Evolutionary conservation across 2,329 filamentous ascomycete genomes (phyloP), one percentile per base, ranked within the genome.

Genomic region (Aureobasidium sp.): DNA sequence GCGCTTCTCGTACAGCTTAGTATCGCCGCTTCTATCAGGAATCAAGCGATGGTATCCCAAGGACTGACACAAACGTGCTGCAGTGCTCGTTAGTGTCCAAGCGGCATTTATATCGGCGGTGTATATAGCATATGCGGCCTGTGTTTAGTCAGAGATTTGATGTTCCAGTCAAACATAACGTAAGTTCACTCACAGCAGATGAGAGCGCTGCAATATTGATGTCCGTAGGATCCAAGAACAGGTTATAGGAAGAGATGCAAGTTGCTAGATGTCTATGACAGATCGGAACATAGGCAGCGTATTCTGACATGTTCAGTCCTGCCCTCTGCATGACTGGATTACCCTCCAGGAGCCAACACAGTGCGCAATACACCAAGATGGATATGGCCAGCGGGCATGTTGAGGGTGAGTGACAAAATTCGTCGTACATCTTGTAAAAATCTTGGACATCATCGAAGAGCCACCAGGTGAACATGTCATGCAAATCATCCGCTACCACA

Each of bases 1-100:
- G 65, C 75, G 76, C 67, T 71, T 34, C 63, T 69, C 57, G 25
- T 58, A 60, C n/a, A 59, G 29, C 3, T 57, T 36, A 9, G 62
- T 62, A 11, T 54, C 59, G 11, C 65, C 64, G 15, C 45, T 54
- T 7, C 55, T 58, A 53, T 64, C 64, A 6, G 55, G 62, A 1
- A 57, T 59, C n/a, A 64, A 25, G 6, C 65, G 63, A 39, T 69
- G 64, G 45, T 66, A 68, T 27, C 66, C 67, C 63, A 86, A 79
- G 0, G 81, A 82, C 66, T 86, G 83, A 65, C 83, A 86, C 58
- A 88, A 75, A 57, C 82, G 79, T 11, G 81, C 80, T 0, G 85
- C 85, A 21, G 79, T 79, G 7, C 80, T 82, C 29, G 80, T 81
- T n/a, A 88, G 74, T n/a, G 83, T 81, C 81, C 84, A 86, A n/a